Percentiles rank a stretch among this genome's conserved stretches.
These are phyloP conservation scores for Aspergillus unguis DNA, from an alignment of 2,329 filamentous ascomycete species.

Conservation along the genomic window DNA sequence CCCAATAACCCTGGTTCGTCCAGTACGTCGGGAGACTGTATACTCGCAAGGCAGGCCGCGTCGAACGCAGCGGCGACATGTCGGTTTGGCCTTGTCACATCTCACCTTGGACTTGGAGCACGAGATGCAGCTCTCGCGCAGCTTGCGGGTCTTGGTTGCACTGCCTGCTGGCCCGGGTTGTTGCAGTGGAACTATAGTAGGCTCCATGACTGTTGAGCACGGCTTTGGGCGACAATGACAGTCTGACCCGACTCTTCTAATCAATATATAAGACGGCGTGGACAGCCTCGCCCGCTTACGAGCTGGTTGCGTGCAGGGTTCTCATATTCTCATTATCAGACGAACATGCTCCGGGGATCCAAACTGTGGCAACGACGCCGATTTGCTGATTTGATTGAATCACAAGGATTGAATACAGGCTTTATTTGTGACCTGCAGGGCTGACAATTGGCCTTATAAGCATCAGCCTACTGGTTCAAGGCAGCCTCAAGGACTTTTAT, in stretches of 20 bases:
- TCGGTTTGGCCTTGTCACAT: conserved; percentile 10
- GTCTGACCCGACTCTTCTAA: too few relatives aligned
- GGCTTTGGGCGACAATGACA: background rate
- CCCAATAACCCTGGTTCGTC: background rate
- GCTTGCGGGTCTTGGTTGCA: conserved; percentile 3
- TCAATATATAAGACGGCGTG: too few relatives aligned
- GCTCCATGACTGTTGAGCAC: background rate
- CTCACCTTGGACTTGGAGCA: conserved; percentile 10
- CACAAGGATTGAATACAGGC: too few relatives aligned
- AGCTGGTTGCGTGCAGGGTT: too few relatives aligned
- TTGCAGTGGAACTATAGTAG: background rate
- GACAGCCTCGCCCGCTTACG: too few relatives aligned
- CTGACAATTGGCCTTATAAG: too few relatives aligned
- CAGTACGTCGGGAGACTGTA: conserved; percentile 10
- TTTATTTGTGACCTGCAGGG: too few relatives aligned
- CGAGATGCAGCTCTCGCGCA: conserved; percentile 10
- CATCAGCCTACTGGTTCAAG: background rate
- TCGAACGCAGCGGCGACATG: conserved; percentile 7
- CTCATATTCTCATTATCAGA: too few relatives aligned
- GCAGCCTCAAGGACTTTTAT: background rate
- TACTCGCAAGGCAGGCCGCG: conserved; percentile 9
- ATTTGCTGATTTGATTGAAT: too few relatives aligned
- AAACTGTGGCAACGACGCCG: too few relatives aligned
- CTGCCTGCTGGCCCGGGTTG: conserved; percentile 4
- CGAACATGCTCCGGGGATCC: too few relatives aligned